phyloP scores from a whole-genome alignment of 768 basidiomycete genomes.

The Leccinum subtestaceum region DNA sequence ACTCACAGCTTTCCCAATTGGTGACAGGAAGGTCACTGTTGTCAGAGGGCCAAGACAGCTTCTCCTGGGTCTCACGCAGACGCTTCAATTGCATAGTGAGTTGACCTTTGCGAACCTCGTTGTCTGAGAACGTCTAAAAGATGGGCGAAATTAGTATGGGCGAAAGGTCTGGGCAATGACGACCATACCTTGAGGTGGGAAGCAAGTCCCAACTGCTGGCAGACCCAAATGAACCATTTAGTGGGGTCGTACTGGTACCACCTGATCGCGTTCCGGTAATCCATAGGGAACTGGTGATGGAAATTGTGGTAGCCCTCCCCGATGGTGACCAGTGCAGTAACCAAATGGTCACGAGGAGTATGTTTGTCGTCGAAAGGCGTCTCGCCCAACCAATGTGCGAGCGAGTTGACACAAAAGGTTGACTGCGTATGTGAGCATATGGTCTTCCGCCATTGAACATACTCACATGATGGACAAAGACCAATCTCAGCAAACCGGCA shows the following conservation, averaged over 20 bases:
- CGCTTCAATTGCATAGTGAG: conserved; percentile 93
- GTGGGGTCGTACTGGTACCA: conserved; percentile 92
- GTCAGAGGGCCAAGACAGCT: conserved; percentile 75
- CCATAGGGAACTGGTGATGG: conserved; percentile 97
- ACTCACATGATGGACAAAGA: conserved; percentile 86
- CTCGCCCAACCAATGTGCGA: conserved; percentile 95
- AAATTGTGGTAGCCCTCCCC: conserved; percentile 99
- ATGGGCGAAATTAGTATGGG: neutral
- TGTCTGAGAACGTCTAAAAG: conserved; percentile 54
- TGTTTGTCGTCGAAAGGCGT: conserved; percentile 94
- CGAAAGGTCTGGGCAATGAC: neutral
- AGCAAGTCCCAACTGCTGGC: conserved; percentile 47
- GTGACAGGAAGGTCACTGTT: conserved; percentile 75
- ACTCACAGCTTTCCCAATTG: conserved; percentile 82
- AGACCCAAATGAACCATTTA: conserved; percentile 78
- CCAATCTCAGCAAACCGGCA: conserved; percentile 72
- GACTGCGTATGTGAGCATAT: conserved; percentile 48
- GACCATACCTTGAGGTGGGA: conserved; percentile 50
- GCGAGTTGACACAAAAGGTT: conserved; percentile 95
- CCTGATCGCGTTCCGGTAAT: conserved; percentile 93
- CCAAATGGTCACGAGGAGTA: conserved; percentile 83
- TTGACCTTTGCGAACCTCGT: conserved; percentile 81
- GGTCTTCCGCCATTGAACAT: neutral
- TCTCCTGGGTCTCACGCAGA: conserved; percentile 73
- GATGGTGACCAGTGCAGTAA: conserved; percentile 88